Evolutionary conservation across 495 filamentous ascomycete species (phyloP).

Genomic region (Astrothelium subdiscretum): DNA sequence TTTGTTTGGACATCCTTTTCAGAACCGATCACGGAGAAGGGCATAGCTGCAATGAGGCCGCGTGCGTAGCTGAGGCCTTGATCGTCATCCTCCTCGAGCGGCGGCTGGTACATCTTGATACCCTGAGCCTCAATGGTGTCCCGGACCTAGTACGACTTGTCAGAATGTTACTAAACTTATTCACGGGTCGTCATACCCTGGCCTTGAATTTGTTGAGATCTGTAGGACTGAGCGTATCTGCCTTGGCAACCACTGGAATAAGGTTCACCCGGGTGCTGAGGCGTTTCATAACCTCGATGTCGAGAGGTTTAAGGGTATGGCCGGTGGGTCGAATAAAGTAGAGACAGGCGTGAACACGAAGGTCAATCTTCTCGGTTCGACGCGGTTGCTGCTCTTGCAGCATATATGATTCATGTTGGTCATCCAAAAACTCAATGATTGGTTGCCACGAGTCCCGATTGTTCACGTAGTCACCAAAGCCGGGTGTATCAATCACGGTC

Average conservation of each 20-base stretch:
- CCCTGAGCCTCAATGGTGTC: slow-evolving; percentile 94
- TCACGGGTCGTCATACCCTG: background rate
- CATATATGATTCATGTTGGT: slow-evolving; percentile 99
- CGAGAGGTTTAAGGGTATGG: slow-evolving; percentile 94
- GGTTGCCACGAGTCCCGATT: slow-evolving; percentile 99
- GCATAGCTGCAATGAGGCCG: slow-evolving; percentile 90
- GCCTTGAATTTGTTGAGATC: slow-evolving; percentile 84
- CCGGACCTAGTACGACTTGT: slow-evolving; percentile 52
- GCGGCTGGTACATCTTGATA: slow-evolving; percentile 98
- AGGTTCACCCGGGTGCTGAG: slow-evolving; percentile 94
- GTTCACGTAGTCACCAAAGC: slow-evolving; percentile 99
- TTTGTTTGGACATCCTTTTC: slow-evolving; percentile 97
- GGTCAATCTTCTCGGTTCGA: slow-evolving; percentile 95
- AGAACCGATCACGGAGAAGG: slow-evolving; percentile 95
- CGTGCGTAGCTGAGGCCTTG: slow-evolving; percentile 87
- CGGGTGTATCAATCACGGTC: slow-evolving; percentile 96
- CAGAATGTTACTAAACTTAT: slow-evolving; percentile 1
- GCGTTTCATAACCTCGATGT: slow-evolving; percentile 99
- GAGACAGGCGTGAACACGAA: slow-evolving; percentile 94
- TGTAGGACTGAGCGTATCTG: slow-evolving; percentile 86
- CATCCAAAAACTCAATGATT: slow-evolving; percentile 98
- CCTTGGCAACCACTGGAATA: slow-evolving; percentile 97
- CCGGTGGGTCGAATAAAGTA: slow-evolving; percentile 99
- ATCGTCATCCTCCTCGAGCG: slow-evolving; percentile 95
- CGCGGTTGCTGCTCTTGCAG: slow-evolving; percentile 98